These are phyloP conservation scores for Citrus trifoliata DNA, from an alignment of 345 rosid genomes.

Conservation along the genomic window DNA sequence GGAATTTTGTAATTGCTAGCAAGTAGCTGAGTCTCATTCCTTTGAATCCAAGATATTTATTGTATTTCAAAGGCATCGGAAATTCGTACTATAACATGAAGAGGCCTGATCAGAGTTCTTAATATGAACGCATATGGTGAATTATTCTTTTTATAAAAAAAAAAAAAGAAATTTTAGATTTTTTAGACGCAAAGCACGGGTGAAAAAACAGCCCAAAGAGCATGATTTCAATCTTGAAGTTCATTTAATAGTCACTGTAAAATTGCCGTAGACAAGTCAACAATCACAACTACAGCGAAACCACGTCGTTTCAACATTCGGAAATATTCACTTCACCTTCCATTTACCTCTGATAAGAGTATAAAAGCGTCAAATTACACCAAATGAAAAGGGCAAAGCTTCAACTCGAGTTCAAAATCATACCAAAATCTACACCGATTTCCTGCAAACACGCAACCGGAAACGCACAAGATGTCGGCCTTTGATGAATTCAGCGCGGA, in stretches of 20 bases:
- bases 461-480: slow-evolving; percentile 18
- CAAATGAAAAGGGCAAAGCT: neutral
- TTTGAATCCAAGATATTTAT: too few relatives aligned
- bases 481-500: slow-evolving; percentile 47
- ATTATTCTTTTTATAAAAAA: too few relatives aligned
- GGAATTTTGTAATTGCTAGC: too few relatives aligned
- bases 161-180: too few relatives aligned
- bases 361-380: neutral
- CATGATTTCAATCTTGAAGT: too few relatives aligned
- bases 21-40: too few relatives aligned
- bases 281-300: neutral
- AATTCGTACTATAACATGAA: too few relatives aligned
- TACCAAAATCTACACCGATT: neutral
- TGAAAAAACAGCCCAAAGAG: too few relatives aligned
- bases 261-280: neutral
- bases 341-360: neutral
- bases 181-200: too few relatives aligned
- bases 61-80: too few relatives aligned
- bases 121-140: too few relatives aligned
- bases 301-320: slow-evolving; percentile 2
- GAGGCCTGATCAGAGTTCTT: too few relatives aligned
- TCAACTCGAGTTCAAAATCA: neutral
- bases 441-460: neutral
- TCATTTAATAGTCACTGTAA: neutral
- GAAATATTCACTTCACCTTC: neutral